Percentiles rank a stretch among this genome's conserved stretches.
These are phyloP conservation scores for Sonneratia alba DNA, from an alignment of 345 rosid genomes.

Conservation along the genomic window DNA sequence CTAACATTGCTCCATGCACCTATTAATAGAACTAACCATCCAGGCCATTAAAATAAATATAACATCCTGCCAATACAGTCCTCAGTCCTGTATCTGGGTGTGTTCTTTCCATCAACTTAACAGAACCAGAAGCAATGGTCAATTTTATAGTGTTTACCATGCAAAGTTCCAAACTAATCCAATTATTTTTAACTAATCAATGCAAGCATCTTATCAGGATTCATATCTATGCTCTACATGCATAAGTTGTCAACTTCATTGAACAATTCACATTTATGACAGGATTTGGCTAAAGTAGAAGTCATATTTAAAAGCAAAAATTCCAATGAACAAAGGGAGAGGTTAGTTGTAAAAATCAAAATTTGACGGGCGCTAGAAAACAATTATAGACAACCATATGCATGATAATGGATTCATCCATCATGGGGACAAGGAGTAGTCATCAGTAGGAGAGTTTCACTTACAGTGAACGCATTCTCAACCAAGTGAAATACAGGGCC, in stretches of 20 bases:
- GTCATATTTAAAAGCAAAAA: neutral
- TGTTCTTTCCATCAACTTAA: neutral
- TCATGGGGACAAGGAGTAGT: neutral
- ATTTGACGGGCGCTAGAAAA: neutral
- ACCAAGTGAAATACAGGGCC: slow-evolving; percentile 99
- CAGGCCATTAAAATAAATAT: neutral
- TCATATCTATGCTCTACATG: neutral
- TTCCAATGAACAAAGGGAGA: neutral
- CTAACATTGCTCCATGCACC: neutral
- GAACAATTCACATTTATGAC: neutral
- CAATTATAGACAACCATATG: neutral
- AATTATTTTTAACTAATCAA: neutral
- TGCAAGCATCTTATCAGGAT: neutral
- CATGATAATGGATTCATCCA: neutral
- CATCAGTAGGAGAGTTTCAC: slow-evolving; percentile 13
- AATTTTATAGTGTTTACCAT: neutral
- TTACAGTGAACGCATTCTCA: slow-evolving; percentile 98
- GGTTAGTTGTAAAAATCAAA: neutral
- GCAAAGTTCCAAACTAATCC: neutral
- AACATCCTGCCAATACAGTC: neutral
- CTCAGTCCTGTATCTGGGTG: neutral
- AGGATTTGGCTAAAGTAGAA: neutral
- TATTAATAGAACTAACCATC: neutral
- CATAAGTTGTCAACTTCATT: neutral
- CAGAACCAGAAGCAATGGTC: neutral